Conservation (phyloP, 352 stramenopile species). For the Globisporangium carolinianum region DNA sequence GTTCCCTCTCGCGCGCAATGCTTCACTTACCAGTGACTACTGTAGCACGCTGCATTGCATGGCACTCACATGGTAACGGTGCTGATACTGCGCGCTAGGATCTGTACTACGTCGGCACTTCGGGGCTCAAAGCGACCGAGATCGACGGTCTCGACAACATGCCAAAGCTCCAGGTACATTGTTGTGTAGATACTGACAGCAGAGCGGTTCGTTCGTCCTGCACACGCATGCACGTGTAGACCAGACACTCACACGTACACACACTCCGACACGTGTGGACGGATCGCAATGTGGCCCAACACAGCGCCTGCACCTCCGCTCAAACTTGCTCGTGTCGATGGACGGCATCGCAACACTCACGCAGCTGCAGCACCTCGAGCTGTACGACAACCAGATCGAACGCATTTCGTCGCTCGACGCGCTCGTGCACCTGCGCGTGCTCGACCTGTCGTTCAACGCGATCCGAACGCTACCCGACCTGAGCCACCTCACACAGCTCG, state of each 20-base stretch:
- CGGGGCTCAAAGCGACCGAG: conserved; percentile 68
- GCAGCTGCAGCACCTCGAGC: conserved; percentile 89
- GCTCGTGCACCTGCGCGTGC: conserved; percentile 64
- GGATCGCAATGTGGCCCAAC: too few relatives aligned
- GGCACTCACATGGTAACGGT: too few relatives aligned
- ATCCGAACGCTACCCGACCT: conserved; percentile 89
- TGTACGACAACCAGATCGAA: conserved; percentile 98
- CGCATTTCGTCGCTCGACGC: conserved; percentile 56
- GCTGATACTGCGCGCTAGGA: conserved; percentile 21
- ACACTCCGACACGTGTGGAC: too few relatives aligned
- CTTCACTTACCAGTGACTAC: too few relatives aligned
- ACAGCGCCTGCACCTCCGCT: conserved; percentile 66
- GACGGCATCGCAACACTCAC: conserved; percentile 48
- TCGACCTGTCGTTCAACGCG: conserved; percentile 97
- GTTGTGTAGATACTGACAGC: not conserved
- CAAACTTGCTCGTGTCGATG: conserved; percentile 80
- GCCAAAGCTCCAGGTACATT: conserved; percentile 30
- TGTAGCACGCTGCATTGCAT: too few relatives aligned
- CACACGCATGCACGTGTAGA: too few relatives aligned
- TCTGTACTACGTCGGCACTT: conserved; percentile 79
- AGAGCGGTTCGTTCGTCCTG: too few relatives aligned
- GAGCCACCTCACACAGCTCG: conserved; percentile 73
- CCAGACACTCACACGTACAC: not conserved
- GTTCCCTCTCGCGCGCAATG: not conserved
- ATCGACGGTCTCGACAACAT: conserved; percentile 55